Evolutionary conservation across 495 filamentous ascomycete genomes (phyloP), one percentile per base, ranked within the genome.

Genomic region (Penicillium riverlandense): DNA sequence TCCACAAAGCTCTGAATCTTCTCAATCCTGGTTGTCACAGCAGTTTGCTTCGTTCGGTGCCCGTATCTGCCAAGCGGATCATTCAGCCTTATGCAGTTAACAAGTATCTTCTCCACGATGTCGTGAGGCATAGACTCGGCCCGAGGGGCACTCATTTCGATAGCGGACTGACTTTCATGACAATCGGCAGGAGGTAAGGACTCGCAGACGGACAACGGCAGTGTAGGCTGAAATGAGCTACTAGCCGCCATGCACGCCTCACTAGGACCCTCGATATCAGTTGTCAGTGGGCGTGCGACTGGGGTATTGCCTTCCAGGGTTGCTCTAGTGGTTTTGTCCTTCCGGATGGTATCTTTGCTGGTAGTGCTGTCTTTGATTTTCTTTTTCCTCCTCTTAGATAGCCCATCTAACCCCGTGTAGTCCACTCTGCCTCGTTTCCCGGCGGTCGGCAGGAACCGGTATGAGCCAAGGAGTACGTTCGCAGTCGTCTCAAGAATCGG

Each of bases 1-100:
- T 39, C 37, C 37, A 39, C 37, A 39, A 39, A 39, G 15, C 37
- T 27, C 37, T 39, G 37, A n/a, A 39, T 39, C 37, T 39, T 16
- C 9, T 28, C 37, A 14, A 39, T n/a, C 37, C 28, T 31, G 7
- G 30, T 32, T 32, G 30, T 32, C 7, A 32, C 11, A 32, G 7
- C 11, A 7, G 30, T 11, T 11, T 32, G 30, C 30, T 32, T 32
- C 11, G 30, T 7, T 7, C 30, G 30, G 30, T 32, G 30, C 30
- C 30, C 30, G 30, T 32, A 32, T 11, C 30, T 32, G 7, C 30
- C 30, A 32, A 32, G 30, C 7, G 30, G 30, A 11, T 32, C 30
- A 32, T 32, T 32, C 7, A 32, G 30, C 11, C 11, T 32, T 32
- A 32, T 32, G 11, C 30, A 32, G 30, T 32, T 32, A 11, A 32